A percentile compares a stretch with the other conserved stretches of the same genome.
Evolutionary conservation across 768 basidiomycete genomes (phyloP).

Genomic region (Boletus speciosus): DNA sequence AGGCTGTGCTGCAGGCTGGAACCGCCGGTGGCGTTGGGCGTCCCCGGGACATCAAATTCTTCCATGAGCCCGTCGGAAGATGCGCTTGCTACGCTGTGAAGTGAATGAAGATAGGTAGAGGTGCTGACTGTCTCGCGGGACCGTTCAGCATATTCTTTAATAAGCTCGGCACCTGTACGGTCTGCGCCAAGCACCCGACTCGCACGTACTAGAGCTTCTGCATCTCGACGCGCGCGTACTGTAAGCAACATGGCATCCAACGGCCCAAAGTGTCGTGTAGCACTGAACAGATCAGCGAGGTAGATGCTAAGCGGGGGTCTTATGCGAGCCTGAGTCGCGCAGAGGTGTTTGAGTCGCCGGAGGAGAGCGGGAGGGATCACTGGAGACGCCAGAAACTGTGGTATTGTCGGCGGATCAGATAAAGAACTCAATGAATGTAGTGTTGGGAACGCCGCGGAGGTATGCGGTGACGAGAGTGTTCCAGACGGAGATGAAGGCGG

Average conservation of each 20-base stretch:
- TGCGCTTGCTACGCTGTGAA: constrained; percentile 11
- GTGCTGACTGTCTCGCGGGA: constrained; percentile 18
- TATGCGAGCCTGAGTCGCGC: constrained; percentile 39
- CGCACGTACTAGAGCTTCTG: constrained; percentile 64
- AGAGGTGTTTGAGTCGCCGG: constrained; percentile 25
- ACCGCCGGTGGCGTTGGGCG: neutral
- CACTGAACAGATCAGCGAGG: constrained; percentile 68
- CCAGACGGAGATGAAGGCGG: constrained; percentile 28
- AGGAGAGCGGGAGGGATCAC: constrained; percentile 33
- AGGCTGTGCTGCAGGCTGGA: constrained; percentile 6
- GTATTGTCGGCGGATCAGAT: constrained; percentile 27
- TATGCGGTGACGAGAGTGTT: constrained; percentile 27
- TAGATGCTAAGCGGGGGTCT: constrained; percentile 57
- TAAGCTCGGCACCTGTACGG: constrained; percentile 56
- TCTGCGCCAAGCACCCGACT: constrained; percentile 63
- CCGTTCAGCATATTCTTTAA: constrained; percentile 31
- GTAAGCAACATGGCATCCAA: constrained; percentile 70
- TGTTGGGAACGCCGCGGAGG: constrained; percentile 27
- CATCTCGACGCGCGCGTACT: constrained; percentile 56
- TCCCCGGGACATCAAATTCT: constrained; percentile 13
- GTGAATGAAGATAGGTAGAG: constrained; percentile 18
- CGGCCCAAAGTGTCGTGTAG: constrained; percentile 65
- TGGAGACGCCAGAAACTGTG: constrained; percentile 14
- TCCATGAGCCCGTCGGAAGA: constrained; percentile 26
- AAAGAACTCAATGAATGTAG: constrained; percentile 10